Evolutionary conservation across 371 early-diverging fungal genomes (phyloP), one percentile per base, ranked within the genome.

Genomic region (Mucor velutinosus): DNA sequence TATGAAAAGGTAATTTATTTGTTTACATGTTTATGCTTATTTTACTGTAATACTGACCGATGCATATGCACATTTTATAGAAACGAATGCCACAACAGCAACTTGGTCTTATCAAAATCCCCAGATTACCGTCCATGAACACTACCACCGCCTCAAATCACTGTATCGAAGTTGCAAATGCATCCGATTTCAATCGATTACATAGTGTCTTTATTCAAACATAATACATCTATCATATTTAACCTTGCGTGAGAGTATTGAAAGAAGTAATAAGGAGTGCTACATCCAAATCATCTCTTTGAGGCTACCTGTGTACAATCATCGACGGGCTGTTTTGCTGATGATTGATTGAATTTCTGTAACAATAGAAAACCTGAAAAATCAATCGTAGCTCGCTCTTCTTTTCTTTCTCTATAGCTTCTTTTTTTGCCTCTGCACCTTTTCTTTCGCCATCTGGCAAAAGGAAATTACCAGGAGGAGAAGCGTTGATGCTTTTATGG

Each of bases 131-230:
- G 5, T 25, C 66, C 19, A 58, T 19, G 47, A 35, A 29, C 45
- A 53, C 70, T 35, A 56, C 63, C 17, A 27, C 63, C 17, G 19
- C 21, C 35, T 53, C 53, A 15, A 60, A 56, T 25, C 69, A 53
- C 49, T 70, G 74, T 56, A 62, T 81, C 41, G 72, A 81, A 30
- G 56, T 81, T 8, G 39, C 51, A 6, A 76, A 75, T 62, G 69
- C 69, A 45, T 63, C 65, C 30, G 78, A 81, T 64, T 76, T 81
- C 47, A 73, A 78, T 49, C 75, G 73, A 10, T 65, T 81, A 27
- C 81, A 81, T 47, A 74, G 69, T 60, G 43, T 76, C 19, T 78
- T 81, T 51, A 65, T 80, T 35, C 76, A 73, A 59, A 73, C 73
- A 60, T 69, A 67, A 74, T 57, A n/a, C 32, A 30, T 17, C 33